Percentiles rank a stretch among this genome's conserved stretches.
phyloP scores from a whole-genome alignment of 768 basidiomycete species.

The Paxillus involutus region DNA sequence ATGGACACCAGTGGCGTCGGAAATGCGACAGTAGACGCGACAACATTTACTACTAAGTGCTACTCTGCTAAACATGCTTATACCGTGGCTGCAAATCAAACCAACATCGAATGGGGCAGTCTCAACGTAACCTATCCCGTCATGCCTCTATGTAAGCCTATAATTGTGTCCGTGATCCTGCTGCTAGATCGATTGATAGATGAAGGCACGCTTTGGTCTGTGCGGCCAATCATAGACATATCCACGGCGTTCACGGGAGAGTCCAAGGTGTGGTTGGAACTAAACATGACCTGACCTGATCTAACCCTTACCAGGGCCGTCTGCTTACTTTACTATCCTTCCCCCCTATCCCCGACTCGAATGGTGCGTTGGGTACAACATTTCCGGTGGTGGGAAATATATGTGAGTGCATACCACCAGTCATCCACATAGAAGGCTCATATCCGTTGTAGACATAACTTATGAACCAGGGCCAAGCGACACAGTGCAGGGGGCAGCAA shows the following conservation, averaged over 20 bases:
- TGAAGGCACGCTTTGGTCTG: not conserved
- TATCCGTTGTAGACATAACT: no score
- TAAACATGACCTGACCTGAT: no score
- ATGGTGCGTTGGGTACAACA: not conserved
- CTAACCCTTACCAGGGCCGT: not conserved
- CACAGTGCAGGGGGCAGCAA: no score
- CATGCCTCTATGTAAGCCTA: not conserved
- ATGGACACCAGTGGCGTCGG: constrained; percentile 4
- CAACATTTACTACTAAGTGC: constrained; percentile 9
- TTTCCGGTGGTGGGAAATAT: not conserved
- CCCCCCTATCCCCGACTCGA: not conserved
- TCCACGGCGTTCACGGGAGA: no score
- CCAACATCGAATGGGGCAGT: not conserved
- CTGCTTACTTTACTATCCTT: not conserved
- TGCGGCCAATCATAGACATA: no score
- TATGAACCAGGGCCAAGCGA: no score
- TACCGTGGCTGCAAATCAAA: not conserved
- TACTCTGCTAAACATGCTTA: not conserved
- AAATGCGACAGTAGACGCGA: constrained; percentile 13
- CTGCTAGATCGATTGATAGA: not conserved
- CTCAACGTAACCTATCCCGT: no score
- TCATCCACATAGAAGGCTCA: no score
- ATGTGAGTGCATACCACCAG: no score
- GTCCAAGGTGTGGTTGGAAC: no score
- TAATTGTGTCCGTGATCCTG: no score